Base-by-base conservation (phyloP, 1,139 yeast species). In the Hyphopichia khmerensis region DNA sequence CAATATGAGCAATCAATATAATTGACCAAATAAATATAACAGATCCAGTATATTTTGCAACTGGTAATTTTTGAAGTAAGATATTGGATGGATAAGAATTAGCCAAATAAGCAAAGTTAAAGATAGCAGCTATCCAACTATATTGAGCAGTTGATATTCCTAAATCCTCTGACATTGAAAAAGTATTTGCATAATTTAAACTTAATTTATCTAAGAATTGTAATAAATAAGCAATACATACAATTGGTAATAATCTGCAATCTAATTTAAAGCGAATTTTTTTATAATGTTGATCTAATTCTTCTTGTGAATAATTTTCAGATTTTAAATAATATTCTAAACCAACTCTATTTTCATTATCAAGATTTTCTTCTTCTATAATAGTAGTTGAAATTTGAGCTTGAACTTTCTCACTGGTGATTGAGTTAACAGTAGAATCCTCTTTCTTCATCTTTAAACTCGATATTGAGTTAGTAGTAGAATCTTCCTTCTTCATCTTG, bases 51-150 rank as follows among this genome's bases (percentile, higher is more conserved):
- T 71, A 69, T 52, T 77, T 80, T 1, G 80, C 81, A 15, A 81
- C 66, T 2, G 85, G 84, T 40, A 67, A 68, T 47, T 66, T 68
- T 55, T 82, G 82, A 35, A 82, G 59, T 19, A 80, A 53, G 50
- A 67, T 72, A 44, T 76, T 72, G 16, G 77, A 79, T 30, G 86
- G 84, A 45, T 75, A 64, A 39, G 79, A 79, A 47, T 77, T 79
- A 34, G 75, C 63, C 44, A 77, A 51, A 49, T 75, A 76, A 5
- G 81, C 82, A 46, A 76, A 67, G 49, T 77, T 75, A 56, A 83
- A 82, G 27, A 80, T 72, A 1, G 87, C 80, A n/a, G 82, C 79
- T 40, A 79, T 63, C 77, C 86, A 80, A 21, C 65, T 53, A 44
- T 60, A 62, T 36, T 54, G 48, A 39, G 60, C 53, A 13, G 63